Evolutionary conservation across 148 eudicot genomes (phyloP).

Genomic region (Polygonum maritimum): DNA sequence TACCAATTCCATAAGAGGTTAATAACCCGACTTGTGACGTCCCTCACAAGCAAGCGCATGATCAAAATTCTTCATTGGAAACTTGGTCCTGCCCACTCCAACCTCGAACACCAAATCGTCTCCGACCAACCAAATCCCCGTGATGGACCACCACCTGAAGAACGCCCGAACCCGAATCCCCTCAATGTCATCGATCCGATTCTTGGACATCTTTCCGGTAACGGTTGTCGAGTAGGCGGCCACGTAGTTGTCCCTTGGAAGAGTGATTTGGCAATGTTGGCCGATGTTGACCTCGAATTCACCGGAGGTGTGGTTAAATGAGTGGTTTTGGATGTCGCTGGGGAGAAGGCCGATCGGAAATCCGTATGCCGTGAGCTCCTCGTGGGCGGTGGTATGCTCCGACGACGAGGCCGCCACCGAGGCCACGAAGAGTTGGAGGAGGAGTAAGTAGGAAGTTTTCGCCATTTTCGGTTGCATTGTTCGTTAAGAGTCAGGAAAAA

Average conservation of each 20-base stretch:
- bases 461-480: slow-evolving; percentile 18
- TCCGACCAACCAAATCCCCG: slow-evolving; percentile 55
- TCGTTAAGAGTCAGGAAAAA: not conserved
- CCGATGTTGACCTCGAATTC: slow-evolving; percentile 38
- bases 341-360: not conserved
- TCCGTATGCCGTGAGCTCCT: not conserved
- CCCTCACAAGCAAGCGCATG: slow-evolving; percentile 60
- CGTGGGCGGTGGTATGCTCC: not conserved
- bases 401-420: not conserved
- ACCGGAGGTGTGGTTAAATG: slow-evolving; percentile 34
- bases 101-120: slow-evolving; percentile 80
- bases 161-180: slow-evolving; percentile 87
- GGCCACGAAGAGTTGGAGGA: slow-evolving; percentile 9
- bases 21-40: slow-evolving; percentile 33
- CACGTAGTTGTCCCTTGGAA: slow-evolving; percentile 78
- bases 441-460: slow-evolving; percentile 15
- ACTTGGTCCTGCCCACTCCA: slow-evolving; percentile 62
- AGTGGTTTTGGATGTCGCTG: not conserved
- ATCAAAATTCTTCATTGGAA: slow-evolving; percentile 52
- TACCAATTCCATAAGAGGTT: not conserved
- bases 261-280: slow-evolving; percentile 39
- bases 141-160: slow-evolving; percentile 80
- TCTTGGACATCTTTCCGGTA: slow-evolving; percentile 56
- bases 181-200: slow-evolving; percentile 44
- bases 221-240: slow-evolving; percentile 51